phyloP scores from a whole-genome alignment of 345 rosid species.

The Linum usitatissimum region DNA sequence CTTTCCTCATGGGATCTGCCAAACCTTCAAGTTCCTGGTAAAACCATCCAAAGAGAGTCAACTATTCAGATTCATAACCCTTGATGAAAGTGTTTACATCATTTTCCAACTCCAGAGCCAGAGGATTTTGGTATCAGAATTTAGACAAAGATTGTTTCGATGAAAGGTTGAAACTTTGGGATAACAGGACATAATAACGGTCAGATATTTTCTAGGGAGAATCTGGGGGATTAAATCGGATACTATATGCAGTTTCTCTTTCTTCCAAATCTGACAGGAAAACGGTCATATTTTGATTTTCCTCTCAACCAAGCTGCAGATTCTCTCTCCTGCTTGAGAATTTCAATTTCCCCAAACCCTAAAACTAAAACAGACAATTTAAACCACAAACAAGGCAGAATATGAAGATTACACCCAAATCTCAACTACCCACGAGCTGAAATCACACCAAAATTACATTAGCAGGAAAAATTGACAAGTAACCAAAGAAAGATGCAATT shows the following conservation, averaged over 20 bases:
- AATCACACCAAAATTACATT: background rate
- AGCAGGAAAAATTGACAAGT: too few species aligned
- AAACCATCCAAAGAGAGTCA: background rate
- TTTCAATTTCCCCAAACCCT: background rate
- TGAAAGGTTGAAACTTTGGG: background rate
- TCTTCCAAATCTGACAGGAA: background rate
- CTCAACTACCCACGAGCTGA: background rate
- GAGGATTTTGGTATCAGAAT: too few species aligned
- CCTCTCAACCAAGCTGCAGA: background rate
- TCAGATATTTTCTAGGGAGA: background rate
- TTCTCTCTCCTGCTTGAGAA: too few species aligned
- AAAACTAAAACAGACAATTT: background rate
- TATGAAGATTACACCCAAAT: background rate
- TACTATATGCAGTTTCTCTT: background rate
- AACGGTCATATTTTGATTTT: background rate
- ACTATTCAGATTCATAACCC: background rate
- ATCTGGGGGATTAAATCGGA: background rate
- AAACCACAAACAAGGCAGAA: background rate
- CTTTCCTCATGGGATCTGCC: conserved; percentile 64
- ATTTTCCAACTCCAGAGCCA: too few species aligned
- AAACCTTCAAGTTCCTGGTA: conserved; percentile 55
- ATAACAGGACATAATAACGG: background rate
- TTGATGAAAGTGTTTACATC: too few species aligned
- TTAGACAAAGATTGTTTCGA: background rate
- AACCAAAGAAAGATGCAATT: too few species aligned